Evolutionary conservation across 345 rosid species (phyloP).

Genomic region (Populus tremula): DNA sequence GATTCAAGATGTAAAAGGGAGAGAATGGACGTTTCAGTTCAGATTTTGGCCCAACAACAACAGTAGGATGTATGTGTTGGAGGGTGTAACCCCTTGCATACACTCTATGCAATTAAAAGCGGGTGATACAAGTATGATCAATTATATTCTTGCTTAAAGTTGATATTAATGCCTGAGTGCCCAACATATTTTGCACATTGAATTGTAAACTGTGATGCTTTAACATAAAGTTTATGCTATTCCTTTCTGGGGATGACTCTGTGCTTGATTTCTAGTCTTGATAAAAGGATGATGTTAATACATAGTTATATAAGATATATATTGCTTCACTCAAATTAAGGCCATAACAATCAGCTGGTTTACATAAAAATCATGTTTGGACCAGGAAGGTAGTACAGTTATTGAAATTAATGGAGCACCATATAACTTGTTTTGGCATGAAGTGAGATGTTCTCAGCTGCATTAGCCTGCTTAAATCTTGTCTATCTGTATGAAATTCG

Average conservation of each 20-base stretch:
- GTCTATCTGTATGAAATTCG: background rate
- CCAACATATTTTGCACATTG: background rate
- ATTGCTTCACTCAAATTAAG: background rate
- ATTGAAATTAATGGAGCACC: background rate
- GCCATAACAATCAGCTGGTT: background rate
- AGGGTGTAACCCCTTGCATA: slow-evolving; percentile 97
- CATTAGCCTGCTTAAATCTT: background rate
- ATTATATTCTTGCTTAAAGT: slow-evolving; percentile 7
- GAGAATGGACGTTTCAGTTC: slow-evolving; percentile 95
- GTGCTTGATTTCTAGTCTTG: slow-evolving; percentile 11
- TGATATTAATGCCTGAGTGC: slow-evolving; percentile 4
- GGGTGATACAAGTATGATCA: slow-evolving; percentile 75
- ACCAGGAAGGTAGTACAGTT: background rate
- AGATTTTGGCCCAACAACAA: slow-evolving; percentile 99
- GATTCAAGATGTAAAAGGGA: slow-evolving; percentile 83
- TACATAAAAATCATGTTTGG: background rate
- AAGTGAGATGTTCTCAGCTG: background rate
- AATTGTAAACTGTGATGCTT: background rate
- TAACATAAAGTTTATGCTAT: slow-evolving; percentile 59
- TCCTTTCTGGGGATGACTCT: slow-evolving; percentile 64
- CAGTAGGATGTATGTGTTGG: slow-evolving; percentile 96
- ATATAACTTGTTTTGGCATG: background rate
- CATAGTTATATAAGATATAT: background rate
- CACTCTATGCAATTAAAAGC: slow-evolving; percentile 87
- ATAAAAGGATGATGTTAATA: background rate